phyloP scores from a whole-genome alignment of 1,284 basidiomycete genomes.

The Melampsora americana region DNA sequence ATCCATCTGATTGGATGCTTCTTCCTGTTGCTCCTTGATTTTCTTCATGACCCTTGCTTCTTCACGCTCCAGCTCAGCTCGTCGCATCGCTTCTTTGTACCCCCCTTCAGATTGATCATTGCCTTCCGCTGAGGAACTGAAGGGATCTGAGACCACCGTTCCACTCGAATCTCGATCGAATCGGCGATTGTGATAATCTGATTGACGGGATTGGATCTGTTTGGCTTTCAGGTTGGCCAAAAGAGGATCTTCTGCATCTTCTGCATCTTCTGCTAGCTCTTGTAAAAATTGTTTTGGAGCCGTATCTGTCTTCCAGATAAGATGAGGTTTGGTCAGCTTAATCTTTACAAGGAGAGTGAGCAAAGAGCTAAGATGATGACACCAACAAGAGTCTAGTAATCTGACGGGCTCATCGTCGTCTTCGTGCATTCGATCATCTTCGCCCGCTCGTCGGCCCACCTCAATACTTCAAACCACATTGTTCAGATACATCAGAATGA shows the following conservation, averaged over 20 bases:
- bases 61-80: conserved; percentile 86
- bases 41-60: conserved; percentile 77
- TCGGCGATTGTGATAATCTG: conserved; percentile 89
- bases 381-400: conserved; percentile 44
- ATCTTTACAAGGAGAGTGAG: neutral
- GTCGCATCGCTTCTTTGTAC: conserved; percentile 94
- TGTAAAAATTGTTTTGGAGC: conserved; percentile 89
- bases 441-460: conserved; percentile 15
- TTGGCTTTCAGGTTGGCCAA: conserved; percentile 84
- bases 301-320: conserved; percentile 58
- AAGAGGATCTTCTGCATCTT: conserved; percentile 87
- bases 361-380: neutral
- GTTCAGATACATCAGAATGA: neutral
- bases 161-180: conserved; percentile 67
- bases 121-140: conserved; percentile 62
- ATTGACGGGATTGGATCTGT: conserved; percentile 89
- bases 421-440: conserved; percentile 40
- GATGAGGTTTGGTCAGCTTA: neutral
- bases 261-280: conserved; percentile 89
- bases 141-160: conserved; percentile 67
- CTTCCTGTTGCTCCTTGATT: conserved; percentile 82
- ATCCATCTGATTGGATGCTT: conserved; percentile 74
- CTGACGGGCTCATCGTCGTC: conserved; percentile 46
- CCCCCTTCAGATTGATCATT: conserved; percentile 71
- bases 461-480: conserved; percentile 27